Conservation (phyloP, 1,284 basidiomycete genomes). For the Quambalaria eucalypti region DNA sequence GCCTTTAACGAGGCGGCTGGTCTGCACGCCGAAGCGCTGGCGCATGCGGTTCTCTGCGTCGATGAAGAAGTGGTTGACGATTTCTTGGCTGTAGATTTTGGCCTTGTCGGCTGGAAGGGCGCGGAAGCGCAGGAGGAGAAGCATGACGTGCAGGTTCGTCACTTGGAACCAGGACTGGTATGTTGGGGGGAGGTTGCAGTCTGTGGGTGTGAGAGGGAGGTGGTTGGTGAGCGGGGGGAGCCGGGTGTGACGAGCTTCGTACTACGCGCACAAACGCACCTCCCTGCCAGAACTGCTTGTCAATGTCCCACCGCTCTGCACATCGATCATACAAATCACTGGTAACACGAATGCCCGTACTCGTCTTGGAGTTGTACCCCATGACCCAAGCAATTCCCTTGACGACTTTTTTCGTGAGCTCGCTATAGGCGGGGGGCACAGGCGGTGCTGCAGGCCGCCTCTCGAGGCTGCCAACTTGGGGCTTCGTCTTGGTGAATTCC, state of each 20-base stretch:
- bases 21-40: conserved; percentile 61
- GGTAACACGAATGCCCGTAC: conserved; percentile 53
- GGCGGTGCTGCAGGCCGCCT: background rate
- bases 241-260: background rate
- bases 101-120: conserved; percentile 65
- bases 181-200: conserved; percentile 77
- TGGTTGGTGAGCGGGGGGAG: background rate
- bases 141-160: conserved; percentile 85
- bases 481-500: background rate
- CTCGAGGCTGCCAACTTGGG: background rate
- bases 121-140: conserved; percentile 78
- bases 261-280: conserved; percentile 7
- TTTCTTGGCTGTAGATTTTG: conserved; percentile 62
- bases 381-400: conserved; percentile 50
- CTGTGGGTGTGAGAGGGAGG: conserved; percentile 49
- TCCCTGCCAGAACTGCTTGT: conserved; percentile 40
- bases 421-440: background rate
- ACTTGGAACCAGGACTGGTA: conserved; percentile 97
- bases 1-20: conserved; percentile 66
- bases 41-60: conserved; percentile 87
- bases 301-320: conserved; percentile 49
- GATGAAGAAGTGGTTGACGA: conserved; percentile 92
- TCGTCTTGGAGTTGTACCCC: conserved; percentile 53
- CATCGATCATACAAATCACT: conserved; percentile 54
- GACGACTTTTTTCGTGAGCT: conserved; percentile 18